phyloP scores from a whole-genome alignment of 2,329 filamentous ascomycete genomes.

The Onygenales sp. region DNA sequence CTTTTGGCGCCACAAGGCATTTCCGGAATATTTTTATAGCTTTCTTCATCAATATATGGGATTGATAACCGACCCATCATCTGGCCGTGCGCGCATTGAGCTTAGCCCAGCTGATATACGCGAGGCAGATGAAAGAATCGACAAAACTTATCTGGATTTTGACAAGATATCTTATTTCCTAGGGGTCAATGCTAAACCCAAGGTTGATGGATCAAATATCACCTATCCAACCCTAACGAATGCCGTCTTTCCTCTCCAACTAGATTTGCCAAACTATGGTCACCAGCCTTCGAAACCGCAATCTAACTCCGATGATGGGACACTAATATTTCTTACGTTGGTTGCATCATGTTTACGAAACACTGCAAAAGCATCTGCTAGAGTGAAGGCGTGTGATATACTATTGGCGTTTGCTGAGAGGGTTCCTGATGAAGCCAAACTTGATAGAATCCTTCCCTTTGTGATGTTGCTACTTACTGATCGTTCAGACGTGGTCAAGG shows the following conservation, averaged over 20 bases:
- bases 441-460: conserved; percentile 88
- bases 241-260: conserved; percentile 56
- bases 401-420: conserved; percentile 84
- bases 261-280: conserved; percentile 80
- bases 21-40: conserved; percentile 93
- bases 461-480: conserved; percentile 75
- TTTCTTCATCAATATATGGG: conserved; percentile 98
- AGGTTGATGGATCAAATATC: conserved; percentile 22
- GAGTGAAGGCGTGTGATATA: conserved; percentile 81
- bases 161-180: conserved; percentile 96
- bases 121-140: conserved; percentile 87
- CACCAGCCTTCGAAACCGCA: conserved; percentile 55
- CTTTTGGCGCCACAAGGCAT: conserved; percentile 85
- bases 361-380: conserved; percentile 78
- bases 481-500: conserved; percentile 70
- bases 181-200: conserved; percentile 55
- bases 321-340: conserved; percentile 81
- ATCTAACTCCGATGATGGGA: conserved; percentile 71
- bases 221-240: conserved; percentile 25
- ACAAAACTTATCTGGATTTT: conserved; percentile 86
- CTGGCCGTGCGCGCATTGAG: conserved; percentile 63
- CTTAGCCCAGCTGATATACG: conserved; percentile 62
- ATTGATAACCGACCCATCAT: conserved; percentile 81
- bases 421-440: conserved; percentile 87
- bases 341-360: conserved; percentile 83